Evolutionary conservation across 2,329 filamentous ascomycete genomes (phyloP).

Genomic region (Colletotrichum lindemuthianum): DNA sequence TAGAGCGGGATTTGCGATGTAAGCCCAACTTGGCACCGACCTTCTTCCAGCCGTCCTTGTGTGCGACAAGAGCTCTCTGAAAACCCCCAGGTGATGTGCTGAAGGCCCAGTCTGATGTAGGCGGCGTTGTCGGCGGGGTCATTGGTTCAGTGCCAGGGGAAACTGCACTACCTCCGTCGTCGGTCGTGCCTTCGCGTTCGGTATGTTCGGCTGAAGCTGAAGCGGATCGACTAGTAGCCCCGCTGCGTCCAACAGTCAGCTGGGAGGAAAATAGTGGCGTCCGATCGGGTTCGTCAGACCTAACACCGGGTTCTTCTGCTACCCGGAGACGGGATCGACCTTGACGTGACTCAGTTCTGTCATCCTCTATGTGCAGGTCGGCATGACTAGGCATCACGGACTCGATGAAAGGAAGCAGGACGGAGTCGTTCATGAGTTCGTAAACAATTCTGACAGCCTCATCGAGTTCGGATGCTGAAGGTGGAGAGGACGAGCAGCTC

Average conservation of each 20-base stretch:
- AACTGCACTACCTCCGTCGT: conserved; percentile 72
- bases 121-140: conserved; percentile 80
- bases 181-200: conserved; percentile 65
- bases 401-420: conserved; percentile 91
- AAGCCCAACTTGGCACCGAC: conserved; percentile 70
- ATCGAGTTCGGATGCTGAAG: conserved; percentile 79
- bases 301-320: conserved; percentile 46
- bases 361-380: conserved; percentile 49
- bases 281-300: conserved; percentile 51
- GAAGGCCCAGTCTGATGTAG: conserved; percentile 67
- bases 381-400: conserved; percentile 56
- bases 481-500: conserved; percentile 68
- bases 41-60: conserved; percentile 72
- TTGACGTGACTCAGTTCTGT: conserved; percentile 47
- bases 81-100: conserved; percentile 62
- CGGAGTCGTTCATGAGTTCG: conserved; percentile 97
- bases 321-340: conserved; percentile 52
- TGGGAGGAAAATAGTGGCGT: conserved; percentile 59
- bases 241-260: conserved; percentile 51
- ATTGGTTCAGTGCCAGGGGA: conserved; percentile 71
- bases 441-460: conserved; percentile 88
- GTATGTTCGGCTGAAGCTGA: conserved; percentile 57
- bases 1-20: conserved; percentile 61
- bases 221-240: conserved; percentile 51
- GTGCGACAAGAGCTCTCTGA: conserved; percentile 63